Conservation (phyloP, 208 protist genomes). For the Leishmania amazonensis region DNA sequence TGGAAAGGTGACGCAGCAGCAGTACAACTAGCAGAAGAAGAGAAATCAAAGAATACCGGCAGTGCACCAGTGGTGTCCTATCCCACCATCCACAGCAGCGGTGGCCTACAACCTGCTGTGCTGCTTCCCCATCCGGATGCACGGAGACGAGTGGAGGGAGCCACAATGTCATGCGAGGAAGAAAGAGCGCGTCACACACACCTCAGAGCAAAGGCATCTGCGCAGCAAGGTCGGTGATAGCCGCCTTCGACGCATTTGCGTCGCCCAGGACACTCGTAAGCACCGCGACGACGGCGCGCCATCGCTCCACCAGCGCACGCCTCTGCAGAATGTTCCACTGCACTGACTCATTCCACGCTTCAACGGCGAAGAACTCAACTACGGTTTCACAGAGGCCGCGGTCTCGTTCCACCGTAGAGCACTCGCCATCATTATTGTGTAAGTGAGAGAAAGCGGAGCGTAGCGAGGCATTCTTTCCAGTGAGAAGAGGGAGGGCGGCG, state of each 20-base stretch:
- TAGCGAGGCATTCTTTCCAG: neutral
- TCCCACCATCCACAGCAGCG: no score
- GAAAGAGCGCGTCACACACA: neutral
- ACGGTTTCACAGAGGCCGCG: conserved; percentile 23
- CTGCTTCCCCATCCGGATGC: neutral
- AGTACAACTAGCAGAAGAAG: neutral
- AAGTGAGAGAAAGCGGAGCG: neutral
- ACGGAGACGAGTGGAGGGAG: neutral
- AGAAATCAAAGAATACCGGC: neutral
- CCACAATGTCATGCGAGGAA: neutral
- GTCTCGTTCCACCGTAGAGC: neutral
- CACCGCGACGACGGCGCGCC: conserved; percentile 18
- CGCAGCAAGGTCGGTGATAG: conserved; percentile 33
- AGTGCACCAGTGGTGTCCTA: neutral
- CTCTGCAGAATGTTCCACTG: conserved; percentile 35
- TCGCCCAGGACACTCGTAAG: conserved; percentile 29
- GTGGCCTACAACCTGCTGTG: neutral
- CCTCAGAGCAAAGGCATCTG: conserved; percentile 49
- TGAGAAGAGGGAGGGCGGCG: conserved; percentile 4
- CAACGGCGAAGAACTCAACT: conserved; percentile 76
- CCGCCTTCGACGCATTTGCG: conserved; percentile 22
- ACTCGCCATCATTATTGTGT: neutral
- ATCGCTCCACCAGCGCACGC: conserved; percentile 20
- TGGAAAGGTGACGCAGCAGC: neutral
- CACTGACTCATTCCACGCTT: conserved; percentile 75